phyloP scores from a whole-genome alignment of 352 stramenopile genomes.

The Blastocystis sp. region DNA sequence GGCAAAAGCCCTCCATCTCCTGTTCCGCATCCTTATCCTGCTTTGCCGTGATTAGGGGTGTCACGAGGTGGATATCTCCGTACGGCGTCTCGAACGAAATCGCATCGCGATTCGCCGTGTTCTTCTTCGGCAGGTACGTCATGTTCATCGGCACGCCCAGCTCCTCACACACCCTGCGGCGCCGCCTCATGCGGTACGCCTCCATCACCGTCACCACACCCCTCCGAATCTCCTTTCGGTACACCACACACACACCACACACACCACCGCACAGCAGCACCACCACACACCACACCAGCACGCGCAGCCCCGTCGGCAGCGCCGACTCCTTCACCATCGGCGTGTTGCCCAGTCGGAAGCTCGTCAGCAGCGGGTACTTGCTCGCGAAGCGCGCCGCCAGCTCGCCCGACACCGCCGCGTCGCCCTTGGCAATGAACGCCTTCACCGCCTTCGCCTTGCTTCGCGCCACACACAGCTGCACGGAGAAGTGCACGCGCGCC shows the following conservation, averaged over 20 bases:
- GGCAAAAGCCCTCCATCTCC: neutral
- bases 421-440: neutral
- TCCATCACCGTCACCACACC: too few species aligned
- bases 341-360: neutral
- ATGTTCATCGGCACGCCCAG: slow-evolving; percentile 12
- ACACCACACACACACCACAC: neutral
- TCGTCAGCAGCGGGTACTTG: neutral
- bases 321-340: neutral
- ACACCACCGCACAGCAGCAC: neutral
- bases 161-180: neutral
- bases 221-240: too few species aligned
- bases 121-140: slow-evolving; percentile 2
- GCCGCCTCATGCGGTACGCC: slow-evolving; percentile 10
- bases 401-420: neutral
- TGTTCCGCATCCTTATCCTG: neutral
- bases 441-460: neutral
- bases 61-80: slow-evolving; percentile 29
- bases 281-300: slow-evolving; percentile 7
- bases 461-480: neutral
- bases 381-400: neutral
- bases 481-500: neutral
- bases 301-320: neutral
- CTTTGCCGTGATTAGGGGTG: neutral
- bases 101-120: neutral
- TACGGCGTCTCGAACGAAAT: slow-evolving; percentile 49